Percentiles rank a stretch among this genome's conserved stretches.
Evolutionary conservation across 2,329 filamentous ascomycete species (phyloP).

Genomic region (Aspergillus brunneoviolaceus): DNA sequence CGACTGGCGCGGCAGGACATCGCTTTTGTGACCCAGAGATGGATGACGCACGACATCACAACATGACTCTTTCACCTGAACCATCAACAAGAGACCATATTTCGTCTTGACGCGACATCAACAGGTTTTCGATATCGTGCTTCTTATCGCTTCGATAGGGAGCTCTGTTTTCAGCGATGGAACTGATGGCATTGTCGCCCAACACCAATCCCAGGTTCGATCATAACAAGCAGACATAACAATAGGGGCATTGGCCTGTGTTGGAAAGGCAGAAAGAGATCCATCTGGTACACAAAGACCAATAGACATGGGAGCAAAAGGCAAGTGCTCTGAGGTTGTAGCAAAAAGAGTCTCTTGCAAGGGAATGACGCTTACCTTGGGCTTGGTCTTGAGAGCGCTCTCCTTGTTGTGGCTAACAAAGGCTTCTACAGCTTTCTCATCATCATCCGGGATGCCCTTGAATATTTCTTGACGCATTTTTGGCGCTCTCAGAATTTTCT

Average conservation of each 20-base stretch:
- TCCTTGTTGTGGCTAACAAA: constrained; percentile 70
- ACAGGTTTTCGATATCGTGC: not conserved
- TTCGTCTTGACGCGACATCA: not conserved
- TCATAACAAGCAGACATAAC: not conserved
- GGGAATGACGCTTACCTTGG: constrained; percentile 62
- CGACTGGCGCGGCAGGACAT: not conserved
- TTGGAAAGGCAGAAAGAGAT: not conserved
- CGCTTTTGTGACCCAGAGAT: not conserved
- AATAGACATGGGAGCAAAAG: not conserved
- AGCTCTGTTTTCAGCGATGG: not conserved
- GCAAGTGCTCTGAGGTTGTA: not conserved
- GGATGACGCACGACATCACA: not conserved
- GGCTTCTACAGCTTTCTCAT: constrained; percentile 63
- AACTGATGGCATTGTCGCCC: not conserved
- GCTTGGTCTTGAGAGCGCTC: constrained; percentile 78
- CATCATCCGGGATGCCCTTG: constrained; percentile 53
- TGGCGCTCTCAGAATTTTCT: constrained; percentile 62
- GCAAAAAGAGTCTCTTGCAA: not conserved
- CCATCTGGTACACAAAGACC: not conserved
- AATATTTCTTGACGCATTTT: constrained; percentile 66
- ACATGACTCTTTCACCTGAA: not conserved
- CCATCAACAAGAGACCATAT: not conserved
- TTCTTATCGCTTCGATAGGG: not conserved
- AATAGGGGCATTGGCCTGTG: not conserved
- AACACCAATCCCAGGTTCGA: not conserved